Base-by-base conservation (phyloP, 129 eudicot species). In the Centella asiatica region DNA sequence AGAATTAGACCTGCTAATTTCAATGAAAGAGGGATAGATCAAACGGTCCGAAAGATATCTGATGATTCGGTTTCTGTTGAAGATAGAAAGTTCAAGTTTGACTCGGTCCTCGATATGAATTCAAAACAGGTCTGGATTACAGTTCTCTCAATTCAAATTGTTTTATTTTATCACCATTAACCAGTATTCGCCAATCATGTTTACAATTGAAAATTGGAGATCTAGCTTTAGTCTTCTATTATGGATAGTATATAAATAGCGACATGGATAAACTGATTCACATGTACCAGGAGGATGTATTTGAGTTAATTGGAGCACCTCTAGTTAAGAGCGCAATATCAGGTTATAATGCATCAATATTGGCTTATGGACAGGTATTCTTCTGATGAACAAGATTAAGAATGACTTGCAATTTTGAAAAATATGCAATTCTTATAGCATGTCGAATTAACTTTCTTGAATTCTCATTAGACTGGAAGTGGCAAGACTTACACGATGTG, bases 401-500 rank as follows among this genome's bases (percentile, higher is more conserved):
- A 22, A 40, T 28, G 51, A 1, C 14, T 9, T 15, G 31, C n/a
- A n/a, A n/a, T n/a, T 25, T 46, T 6, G 4, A 7, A 34, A 44
- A 11, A 54, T 27, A 17, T 52, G 24, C 54, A 44, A 28, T 65
- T 74, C 40, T n/a, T 20, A 25, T 64, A 32, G 44, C 40, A 34
- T 36, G 9, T 60, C 51, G 26, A 39, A 25, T 10, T 53, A n/a
- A 5, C 29, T 56, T 68, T 47, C 39, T 20, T 44, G 40, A 27
- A 28, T 84, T 67, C 50, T 46, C 73, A 47, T 45, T 65, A 93
- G 99, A 82, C 96, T 60, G 99, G 96, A 59, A 85, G 96, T 72
- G 96, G 99, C 37, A 93, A 93, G 74, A 85, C 96, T 27, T 93
- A 85, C 85, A 87, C 95, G 33, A 67, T 93, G 81, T 93, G 99